Evolutionary conservation across 2,329 filamentous ascomycete genomes (phyloP).

Genomic region (Ophiobolus disseminans): DNA sequence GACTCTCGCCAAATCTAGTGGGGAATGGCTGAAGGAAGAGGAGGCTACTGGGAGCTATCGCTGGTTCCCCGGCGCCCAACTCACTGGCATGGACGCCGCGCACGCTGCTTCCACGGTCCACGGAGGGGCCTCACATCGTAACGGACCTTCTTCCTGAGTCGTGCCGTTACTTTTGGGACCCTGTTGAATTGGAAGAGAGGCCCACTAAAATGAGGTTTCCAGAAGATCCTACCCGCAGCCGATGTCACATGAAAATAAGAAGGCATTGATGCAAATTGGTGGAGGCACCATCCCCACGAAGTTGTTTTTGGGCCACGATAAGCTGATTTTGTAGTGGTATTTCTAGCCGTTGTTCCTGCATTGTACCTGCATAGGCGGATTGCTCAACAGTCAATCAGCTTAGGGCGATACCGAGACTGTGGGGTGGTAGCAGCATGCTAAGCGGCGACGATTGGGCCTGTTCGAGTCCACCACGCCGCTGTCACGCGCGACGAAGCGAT

Average conservation of each 20-base stretch:
- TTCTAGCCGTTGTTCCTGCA: conserved; percentile 29
- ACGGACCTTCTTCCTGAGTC: conserved; percentile 41
- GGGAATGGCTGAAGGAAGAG: conserved; percentile 27
- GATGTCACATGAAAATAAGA: conserved; percentile 16
- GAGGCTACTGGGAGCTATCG: conserved; percentile 47
- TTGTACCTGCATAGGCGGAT: conserved; percentile 51
- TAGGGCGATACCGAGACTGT: conserved; percentile 35
- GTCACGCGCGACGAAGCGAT: conserved; percentile 36
- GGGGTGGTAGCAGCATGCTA: conserved; percentile 31
- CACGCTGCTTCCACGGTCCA: conserved; percentile 19
- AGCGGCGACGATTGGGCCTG: conserved; percentile 33
- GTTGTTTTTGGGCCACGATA: conserved; percentile 27
- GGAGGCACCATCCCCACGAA: conserved; percentile 10
- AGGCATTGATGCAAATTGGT: conserved; percentile 10
- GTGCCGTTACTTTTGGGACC: conserved; percentile 27
- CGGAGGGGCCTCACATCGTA: conserved; percentile 36
- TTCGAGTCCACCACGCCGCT: conserved; percentile 36
- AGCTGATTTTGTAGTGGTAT: conserved; percentile 19
- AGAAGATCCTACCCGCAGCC: conserved; percentile 30
- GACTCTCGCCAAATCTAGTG: conserved; percentile 42
- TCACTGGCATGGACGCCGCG: conserved; percentile 36
- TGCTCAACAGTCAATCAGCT: conserved; percentile 28
- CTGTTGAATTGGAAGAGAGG: conserved; percentile 34
- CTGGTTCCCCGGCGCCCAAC: conserved; percentile 47
- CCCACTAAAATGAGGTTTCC: conserved; percentile 41